A percentile compares a stretch with the other conserved stretches of the same genome.
Conservation (phyloP, 1,284 basidiomycete genomes). For the Ceratobasidium sp. region DNA sequence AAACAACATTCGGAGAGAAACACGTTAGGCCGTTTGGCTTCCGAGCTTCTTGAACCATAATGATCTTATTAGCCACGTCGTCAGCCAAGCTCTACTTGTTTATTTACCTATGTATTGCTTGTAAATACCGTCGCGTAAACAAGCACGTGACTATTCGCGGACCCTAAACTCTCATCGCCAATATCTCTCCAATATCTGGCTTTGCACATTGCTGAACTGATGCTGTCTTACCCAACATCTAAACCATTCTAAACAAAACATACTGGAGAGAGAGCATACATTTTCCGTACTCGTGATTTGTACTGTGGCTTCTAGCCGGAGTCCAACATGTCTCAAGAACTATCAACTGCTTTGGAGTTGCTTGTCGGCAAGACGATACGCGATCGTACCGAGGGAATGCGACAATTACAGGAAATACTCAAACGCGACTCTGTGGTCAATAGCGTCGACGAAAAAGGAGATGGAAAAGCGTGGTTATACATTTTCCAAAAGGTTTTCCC, state of each 20-base stretch:
- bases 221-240: neutral
- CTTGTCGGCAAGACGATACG: constrained; percentile 36
- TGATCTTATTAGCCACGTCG: no score
- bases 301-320: neutral
- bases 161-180: neutral
- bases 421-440: constrained; percentile 60
- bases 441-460: constrained; percentile 59
- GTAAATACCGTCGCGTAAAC: neutral
- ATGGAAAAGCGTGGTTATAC: constrained; percentile 67
- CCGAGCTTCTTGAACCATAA: no score
- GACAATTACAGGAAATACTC: constrained; percentile 64
- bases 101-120: no score
- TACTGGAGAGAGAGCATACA: neutral
- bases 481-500: constrained; percentile 78
- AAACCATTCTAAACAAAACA: neutral
- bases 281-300: neutral
- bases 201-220: neutral
- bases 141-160: neutral
- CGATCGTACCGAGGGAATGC: constrained; percentile 32
- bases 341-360: constrained; percentile 30
- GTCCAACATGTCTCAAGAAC: constrained; percentile 22
- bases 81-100: no score
- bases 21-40: no score
- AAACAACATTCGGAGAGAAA: no score
- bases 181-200: no score